Evolutionary conservation across 2,329 filamentous ascomycete genomes (phyloP), one percentile per base, ranked within the genome.

Genomic region (Colletotrichum chlorophyti): DNA sequence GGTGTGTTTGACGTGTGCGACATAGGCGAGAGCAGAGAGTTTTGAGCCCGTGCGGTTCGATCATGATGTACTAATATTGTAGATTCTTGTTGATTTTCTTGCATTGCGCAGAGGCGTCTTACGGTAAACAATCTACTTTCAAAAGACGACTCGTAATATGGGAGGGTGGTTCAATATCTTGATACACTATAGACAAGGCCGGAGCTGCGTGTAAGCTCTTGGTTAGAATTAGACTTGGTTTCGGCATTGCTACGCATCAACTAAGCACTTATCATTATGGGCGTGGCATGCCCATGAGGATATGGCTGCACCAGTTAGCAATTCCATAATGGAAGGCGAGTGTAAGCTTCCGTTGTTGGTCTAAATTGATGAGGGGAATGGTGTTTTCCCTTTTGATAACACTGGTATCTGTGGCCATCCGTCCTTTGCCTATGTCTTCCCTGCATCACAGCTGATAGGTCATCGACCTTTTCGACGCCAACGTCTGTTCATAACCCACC

Each of bases 1-100:
- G 91, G 91, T 0, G 78, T 90, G 0, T 96, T 95, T 77, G 92
- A 93, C 68, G 83, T 91, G 1, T 94, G 91, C 68, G 87, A 91
- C 65, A 91, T 97, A 76, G 91, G 92, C 0, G 91, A 94, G 77
- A 93, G 88, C 65, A 83, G 86, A 59, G 90, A 92, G 69, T 95
- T 92, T 72, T 88, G 67, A 79, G 38, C 2, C 32, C 45, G 10
- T 6, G 34, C 12, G 32, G 17, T 19, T 38, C 35, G 15, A 53
- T 51, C 21, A 9, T n/a, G 7, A 12, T 37, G 31, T 52, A 26
- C 11, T 14, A 29, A 17, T 17, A 32, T 8, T 29, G 14, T 31
- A 23, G n/a, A n/a, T n/a, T 19, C 21, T 21, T 11, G 11, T 42
- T 1, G 7, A 6, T 15, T 17, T 15, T 27, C 2, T 2, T 17